phyloP scores from a whole-genome alignment of 2,329 filamentous ascomycete genomes.

The Torrubiellomyces zombiae region DNA sequence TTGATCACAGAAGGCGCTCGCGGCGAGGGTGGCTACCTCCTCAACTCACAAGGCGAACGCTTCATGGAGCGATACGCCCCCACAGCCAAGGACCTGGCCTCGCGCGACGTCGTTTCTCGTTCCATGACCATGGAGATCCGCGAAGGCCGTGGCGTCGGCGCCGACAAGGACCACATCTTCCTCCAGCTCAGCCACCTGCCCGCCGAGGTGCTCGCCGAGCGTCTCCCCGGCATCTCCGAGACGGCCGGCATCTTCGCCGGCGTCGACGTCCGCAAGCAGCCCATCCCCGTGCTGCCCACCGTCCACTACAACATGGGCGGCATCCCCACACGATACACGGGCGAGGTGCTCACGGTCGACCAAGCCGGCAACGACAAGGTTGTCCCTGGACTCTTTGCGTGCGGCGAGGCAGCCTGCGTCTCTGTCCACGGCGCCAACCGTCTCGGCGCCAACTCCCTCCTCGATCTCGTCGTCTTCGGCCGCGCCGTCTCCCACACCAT shows the following conservation, averaged over 20 bases:
- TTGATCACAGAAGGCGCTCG: constrained; percentile 95
- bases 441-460: constrained; percentile 91
- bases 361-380: constrained; percentile 78
- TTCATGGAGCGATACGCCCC: constrained; percentile 99
- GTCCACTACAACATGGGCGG: constrained; percentile 99
- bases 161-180: constrained; percentile 97
- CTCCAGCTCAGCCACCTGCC: constrained; percentile 94
- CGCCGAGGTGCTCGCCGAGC: constrained; percentile 80
- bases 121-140: constrained; percentile 98
- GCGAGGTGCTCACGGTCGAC: constrained; percentile 84
- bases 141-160: constrained; percentile 88
- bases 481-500: constrained; percentile 96
- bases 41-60: constrained; percentile 95
- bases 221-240: constrained; percentile 96
- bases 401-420: constrained; percentile 92
- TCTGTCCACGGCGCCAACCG: constrained; percentile 98
- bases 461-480: constrained; percentile 94
- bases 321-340: constrained; percentile 94
- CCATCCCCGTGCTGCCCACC: constrained; percentile 88
- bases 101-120: constrained; percentile 88
- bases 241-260: constrained; percentile 94
- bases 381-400: constrained; percentile 88
- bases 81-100: constrained; percentile 93
- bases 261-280: constrained; percentile 93
- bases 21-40: constrained; percentile 93